Percentiles rank a stretch among this genome's conserved stretches.
These are phyloP conservation scores for Globisporangium nodosum DNA, from an alignment of 352 stramenopile species.

Conservation along the genomic window DNA sequence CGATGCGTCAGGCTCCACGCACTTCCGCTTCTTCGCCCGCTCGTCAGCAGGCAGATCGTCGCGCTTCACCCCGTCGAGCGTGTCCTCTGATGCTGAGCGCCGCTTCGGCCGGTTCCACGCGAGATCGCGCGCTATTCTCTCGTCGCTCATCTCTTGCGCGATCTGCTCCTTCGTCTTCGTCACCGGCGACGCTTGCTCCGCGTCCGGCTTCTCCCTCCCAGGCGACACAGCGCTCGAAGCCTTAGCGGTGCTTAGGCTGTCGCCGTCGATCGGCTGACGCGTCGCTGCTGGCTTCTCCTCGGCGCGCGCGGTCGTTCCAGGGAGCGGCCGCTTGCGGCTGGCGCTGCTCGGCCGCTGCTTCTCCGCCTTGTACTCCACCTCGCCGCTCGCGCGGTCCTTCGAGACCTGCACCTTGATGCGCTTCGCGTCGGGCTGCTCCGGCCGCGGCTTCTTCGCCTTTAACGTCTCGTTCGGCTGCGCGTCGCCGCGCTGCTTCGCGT, in stretches of 20 bases:
- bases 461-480: background rate
- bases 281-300: background rate
- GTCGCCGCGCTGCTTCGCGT: background rate
- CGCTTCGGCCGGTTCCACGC: background rate
- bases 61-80: background rate
- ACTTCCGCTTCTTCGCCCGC: conserved; percentile 4
- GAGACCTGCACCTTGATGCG: background rate
- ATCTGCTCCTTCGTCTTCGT: background rate
- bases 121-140: background rate
- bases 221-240: background rate
- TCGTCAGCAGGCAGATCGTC: background rate
- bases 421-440: background rate
- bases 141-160: conserved; percentile 1
- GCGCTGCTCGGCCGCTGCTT: conserved; percentile 1
- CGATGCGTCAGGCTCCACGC: background rate
- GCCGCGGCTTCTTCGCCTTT: background rate
- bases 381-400: background rate
- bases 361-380: background rate
- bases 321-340: conserved; percentile 13
- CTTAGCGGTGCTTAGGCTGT: background rate
- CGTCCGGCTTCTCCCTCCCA: background rate
- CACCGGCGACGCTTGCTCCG: too few species aligned
- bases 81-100: conserved; percentile 2
- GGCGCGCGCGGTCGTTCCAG: background rate
- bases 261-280: too few species aligned